A percentile compares a stretch with the other conserved stretches of the same genome.
Conservation (phyloP, 2,329 filamentous ascomycete species). For the Sphaerulina vaccinii region DNA sequence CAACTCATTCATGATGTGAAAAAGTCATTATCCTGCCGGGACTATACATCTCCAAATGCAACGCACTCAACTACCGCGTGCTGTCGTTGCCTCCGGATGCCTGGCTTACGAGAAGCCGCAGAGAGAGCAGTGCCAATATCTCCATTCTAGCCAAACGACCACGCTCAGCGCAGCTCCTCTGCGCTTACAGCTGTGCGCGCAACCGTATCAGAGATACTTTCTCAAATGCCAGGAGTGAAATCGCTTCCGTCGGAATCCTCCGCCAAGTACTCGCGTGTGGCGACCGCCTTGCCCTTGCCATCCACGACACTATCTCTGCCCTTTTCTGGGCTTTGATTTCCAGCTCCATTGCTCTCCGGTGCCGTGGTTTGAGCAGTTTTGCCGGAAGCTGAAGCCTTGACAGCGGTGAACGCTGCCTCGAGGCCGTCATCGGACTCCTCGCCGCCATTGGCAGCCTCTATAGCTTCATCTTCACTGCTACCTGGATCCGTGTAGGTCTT, state of each 20-base stretch:
- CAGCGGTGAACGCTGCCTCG: slow-evolving; percentile 2
- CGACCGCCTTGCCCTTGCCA: not conserved
- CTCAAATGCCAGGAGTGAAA: slow-evolving; percentile 4
- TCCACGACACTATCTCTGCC: slow-evolving; percentile 5
- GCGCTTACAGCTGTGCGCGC: too few species aligned
- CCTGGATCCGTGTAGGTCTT: slow-evolving; percentile 2
- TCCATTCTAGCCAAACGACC: too few species aligned
- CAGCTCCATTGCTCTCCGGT: not conserved
- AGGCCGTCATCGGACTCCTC: slow-evolving; percentile 9
- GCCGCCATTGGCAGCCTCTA: slow-evolving; percentile 3
- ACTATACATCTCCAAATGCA: not conserved
- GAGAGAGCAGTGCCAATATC: too few species aligned
- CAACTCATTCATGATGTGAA: slow-evolving; percentile 26
- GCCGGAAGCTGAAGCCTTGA: slow-evolving; percentile 2
- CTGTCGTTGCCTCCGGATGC: too few species aligned
- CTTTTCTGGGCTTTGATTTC: not conserved
- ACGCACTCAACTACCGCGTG: too few species aligned
- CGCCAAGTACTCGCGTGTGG: slow-evolving; percentile 2
- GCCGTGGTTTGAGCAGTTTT: not conserved
- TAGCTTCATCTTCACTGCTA: slow-evolving; percentile 4
- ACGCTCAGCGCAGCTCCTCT: too few species aligned
- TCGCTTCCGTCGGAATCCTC: slow-evolving; percentile 13
- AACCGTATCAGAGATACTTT: not conserved
- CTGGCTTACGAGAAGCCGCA: too few species aligned
- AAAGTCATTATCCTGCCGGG: not conserved